A percentile compares a stretch with the other conserved stretches of the same genome.
Conservation (phyloP, 2,329 filamentous ascomycete genomes). For the Ascochyta clinopodiicola region DNA sequence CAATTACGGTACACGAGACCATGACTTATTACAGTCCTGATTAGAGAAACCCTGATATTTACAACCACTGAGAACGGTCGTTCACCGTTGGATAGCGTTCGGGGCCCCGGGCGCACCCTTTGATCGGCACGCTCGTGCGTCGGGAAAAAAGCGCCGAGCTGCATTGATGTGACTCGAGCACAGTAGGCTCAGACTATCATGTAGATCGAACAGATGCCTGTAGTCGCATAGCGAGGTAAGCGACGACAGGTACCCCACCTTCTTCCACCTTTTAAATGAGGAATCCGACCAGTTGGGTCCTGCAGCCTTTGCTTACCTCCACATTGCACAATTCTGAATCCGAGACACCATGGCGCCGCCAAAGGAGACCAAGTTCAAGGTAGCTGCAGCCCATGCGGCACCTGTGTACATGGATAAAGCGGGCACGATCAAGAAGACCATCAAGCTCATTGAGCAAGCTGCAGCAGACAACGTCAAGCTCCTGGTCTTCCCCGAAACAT, state of each 20-base stretch:
- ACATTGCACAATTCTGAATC: too few species aligned
- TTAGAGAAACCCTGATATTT: neutral
- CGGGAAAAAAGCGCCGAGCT: neutral
- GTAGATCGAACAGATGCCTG: neutral
- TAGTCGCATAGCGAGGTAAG: neutral
- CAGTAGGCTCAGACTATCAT: neutral
- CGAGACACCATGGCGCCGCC: neutral
- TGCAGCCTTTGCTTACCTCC: too few species aligned
- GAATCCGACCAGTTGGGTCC: neutral
- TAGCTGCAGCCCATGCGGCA: constrained; percentile 46
- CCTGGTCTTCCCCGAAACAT: constrained; percentile 48
- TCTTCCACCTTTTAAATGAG: neutral
- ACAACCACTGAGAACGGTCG: neutral
- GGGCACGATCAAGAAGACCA: constrained; percentile 42
- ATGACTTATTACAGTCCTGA: neutral
- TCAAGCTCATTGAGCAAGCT: constrained; percentile 44
- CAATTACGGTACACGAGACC: neutral
- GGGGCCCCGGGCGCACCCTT: neutral
- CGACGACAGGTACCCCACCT: neutral
- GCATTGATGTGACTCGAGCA: neutral
- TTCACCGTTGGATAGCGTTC: neutral
- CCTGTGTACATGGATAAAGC: constrained; percentile 49
- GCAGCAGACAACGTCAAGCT: constrained; percentile 38
- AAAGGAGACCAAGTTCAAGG: constrained; percentile 41
- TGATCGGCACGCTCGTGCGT: neutral